Evolutionary conservation across 805 yeast species (phyloP).

Genomic region (Metschnikowia cerradonensis): DNA sequence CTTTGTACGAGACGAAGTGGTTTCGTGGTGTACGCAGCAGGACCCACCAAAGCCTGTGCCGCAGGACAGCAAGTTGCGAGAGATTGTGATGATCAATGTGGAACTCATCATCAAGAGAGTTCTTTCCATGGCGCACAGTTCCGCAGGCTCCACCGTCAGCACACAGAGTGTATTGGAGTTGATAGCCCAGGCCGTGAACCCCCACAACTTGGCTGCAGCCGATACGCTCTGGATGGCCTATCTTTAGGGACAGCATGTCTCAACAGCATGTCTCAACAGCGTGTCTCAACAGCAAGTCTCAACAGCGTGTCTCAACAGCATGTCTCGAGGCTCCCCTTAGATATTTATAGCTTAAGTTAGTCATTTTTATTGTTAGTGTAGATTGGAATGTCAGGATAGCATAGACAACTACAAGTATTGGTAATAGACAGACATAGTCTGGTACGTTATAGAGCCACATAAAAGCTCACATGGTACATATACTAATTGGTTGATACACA

Average conservation of each 20-base stretch:
- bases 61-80: constrained; percentile 78
- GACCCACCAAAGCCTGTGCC: constrained; percentile 70
- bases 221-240: constrained; percentile 96
- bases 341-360: no score
- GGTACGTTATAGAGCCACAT: no score
- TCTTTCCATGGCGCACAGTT: constrained; percentile 57
- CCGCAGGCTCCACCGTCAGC: constrained; percentile 67
- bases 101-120: constrained; percentile 80
- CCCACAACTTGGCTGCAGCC: constrained; percentile 85
- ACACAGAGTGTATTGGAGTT: constrained; percentile 88
- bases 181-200: constrained; percentile 92
- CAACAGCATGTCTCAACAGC: no score
- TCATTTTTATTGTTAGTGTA: no score
- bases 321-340: no score
- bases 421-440: no score
- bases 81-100: constrained; percentile 83
- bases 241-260: constrained; percentile 38
- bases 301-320: no score
- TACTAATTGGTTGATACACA: no score
- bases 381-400: no score
- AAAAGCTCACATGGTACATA: no score
- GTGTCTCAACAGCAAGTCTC: no score
- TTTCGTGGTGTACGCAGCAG: constrained; percentile 88
- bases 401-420: no score
- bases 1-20: constrained; percentile 92